phyloP scores from a whole-genome alignment of 768 basidiomycete genomes.

The Heimioporus sp. region DNA sequence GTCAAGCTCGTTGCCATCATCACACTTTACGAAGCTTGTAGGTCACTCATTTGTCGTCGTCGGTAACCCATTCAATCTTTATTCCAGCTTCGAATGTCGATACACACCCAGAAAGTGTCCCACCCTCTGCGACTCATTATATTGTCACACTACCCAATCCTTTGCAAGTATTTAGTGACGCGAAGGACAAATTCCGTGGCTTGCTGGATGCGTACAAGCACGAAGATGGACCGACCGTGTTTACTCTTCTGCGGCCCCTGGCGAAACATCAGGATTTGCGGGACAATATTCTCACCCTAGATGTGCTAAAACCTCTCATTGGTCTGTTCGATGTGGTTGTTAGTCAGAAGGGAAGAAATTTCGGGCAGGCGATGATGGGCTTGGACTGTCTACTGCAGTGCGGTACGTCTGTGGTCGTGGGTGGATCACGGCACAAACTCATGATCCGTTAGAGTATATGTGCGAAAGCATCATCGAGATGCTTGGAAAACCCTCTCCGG shows the following conservation, averaged over 20 bases:
- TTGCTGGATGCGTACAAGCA: constrained; percentile 14
- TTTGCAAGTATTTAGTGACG: constrained; percentile 6
- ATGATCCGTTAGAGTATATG: constrained; percentile 9
- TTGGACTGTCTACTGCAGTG: constrained; percentile 11
- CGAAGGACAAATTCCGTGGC: constrained; percentile 8
- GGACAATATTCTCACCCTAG: constrained; percentile 3
- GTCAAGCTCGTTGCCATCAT: too few relatives aligned
- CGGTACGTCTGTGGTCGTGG: constrained; percentile 12
- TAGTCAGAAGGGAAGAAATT: constrained; percentile 1
- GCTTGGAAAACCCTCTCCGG: background rate
- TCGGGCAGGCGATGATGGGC: constrained; percentile 18
- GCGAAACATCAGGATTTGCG: constrained; percentile 11
- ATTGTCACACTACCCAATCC: background rate
- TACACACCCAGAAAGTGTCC: too few relatives aligned
- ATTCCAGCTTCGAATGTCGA: constrained; percentile 1
- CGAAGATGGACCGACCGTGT: constrained; percentile 7
- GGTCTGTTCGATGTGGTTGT: constrained; percentile 11
- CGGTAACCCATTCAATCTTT: background rate
- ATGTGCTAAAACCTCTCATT: constrained; percentile 10
- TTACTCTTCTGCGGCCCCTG: background rate
- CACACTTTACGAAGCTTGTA: too few relatives aligned
- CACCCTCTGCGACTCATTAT: too few relatives aligned
- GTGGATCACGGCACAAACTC: background rate
- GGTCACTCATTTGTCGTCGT: too few relatives aligned
- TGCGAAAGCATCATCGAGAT: constrained; percentile 2